phyloP scores from a whole-genome alignment of 2,329 filamentous ascomycete genomes.

The Hysterium pulicare region DNA sequence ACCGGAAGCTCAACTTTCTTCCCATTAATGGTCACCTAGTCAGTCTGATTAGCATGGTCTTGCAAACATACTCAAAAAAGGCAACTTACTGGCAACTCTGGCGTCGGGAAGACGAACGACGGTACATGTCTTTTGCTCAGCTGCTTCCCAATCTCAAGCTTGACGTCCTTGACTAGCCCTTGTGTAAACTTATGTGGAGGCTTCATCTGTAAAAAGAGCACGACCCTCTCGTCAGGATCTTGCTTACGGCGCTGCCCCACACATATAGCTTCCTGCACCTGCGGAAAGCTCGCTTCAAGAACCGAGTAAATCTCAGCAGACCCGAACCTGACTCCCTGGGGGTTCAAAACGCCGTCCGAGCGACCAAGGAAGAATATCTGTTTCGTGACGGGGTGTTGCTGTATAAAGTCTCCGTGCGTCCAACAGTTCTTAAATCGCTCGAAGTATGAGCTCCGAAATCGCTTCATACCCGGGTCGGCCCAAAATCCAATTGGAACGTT shows the following conservation, averaged over 20 bases:
- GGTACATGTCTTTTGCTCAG: constrained; percentile 84
- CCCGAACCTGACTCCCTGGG: constrained; percentile 80
- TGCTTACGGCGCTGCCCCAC: constrained; percentile 66
- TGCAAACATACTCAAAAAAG: background rate
- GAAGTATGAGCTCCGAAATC: constrained; percentile 38
- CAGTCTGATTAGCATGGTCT: constrained; percentile 27
- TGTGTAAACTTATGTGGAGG: constrained; percentile 53
- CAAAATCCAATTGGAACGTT: constrained; percentile 58
- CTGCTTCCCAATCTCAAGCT: constrained; percentile 65
- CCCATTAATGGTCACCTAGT: constrained; percentile 83
- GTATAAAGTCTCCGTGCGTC: constrained; percentile 75
- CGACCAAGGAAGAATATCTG: constrained; percentile 69
- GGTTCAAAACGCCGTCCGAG: constrained; percentile 84
- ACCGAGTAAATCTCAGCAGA: constrained; percentile 91
- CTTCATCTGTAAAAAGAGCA: constrained; percentile 75
- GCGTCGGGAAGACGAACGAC: constrained; percentile 70
- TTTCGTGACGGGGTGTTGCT: constrained; percentile 61
- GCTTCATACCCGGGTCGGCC: constrained; percentile 30
- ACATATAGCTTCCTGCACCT: constrained; percentile 76
- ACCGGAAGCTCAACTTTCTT: constrained; percentile 75
- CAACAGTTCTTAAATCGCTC: constrained; percentile 54
- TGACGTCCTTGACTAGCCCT: constrained; percentile 61
- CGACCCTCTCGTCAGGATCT: constrained; percentile 77
- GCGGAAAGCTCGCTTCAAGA: constrained; percentile 63
- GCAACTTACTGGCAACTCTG: constrained; percentile 66